phyloP scores from a whole-genome alignment of 1,284 basidiomycete genomes.

The Cryptococcus maquisensis region DNA sequence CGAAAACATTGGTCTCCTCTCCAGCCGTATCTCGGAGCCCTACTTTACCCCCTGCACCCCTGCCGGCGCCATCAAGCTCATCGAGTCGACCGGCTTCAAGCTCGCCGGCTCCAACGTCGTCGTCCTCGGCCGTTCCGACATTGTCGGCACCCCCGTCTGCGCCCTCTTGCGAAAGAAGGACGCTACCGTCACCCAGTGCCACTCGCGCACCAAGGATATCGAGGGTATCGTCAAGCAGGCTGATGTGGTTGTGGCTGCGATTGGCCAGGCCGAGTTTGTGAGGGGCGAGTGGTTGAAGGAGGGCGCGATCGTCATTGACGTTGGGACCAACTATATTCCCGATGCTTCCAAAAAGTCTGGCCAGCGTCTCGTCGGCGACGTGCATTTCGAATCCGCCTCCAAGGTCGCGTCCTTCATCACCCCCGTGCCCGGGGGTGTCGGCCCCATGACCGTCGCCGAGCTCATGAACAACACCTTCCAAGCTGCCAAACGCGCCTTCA shows the following conservation, averaged over 20 bases:
- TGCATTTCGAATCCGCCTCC: conserved; percentile 75
- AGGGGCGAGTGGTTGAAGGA: conserved; percentile 94
- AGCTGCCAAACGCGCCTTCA: conserved; percentile 77
- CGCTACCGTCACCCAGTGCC: conserved; percentile 97
- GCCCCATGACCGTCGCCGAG: conserved; percentile 98
- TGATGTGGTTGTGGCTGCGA: conserved; percentile 90
- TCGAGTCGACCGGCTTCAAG: conserved; percentile 75
- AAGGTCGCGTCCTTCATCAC: conserved; percentile 84
- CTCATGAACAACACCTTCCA: conserved; percentile 93
- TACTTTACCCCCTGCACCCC: conserved; percentile 96
- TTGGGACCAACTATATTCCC: conserved; percentile 95
- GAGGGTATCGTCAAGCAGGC: conserved; percentile 75
- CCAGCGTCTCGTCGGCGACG: conserved; percentile 93
- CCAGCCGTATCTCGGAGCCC: conserved; percentile 83
- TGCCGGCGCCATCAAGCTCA: conserved; percentile 81
- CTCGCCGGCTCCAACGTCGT: conserved; percentile 78
- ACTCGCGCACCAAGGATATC: conserved; percentile 81
- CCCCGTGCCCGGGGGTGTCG: conserved; percentile 96
- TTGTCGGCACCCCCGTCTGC: conserved; percentile 93
- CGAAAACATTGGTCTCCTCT: conserved; percentile 95
- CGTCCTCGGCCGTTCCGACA: conserved; percentile 94
- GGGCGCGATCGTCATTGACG: conserved; percentile 89
- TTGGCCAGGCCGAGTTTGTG: conserved; percentile 85
- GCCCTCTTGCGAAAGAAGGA: conserved; percentile 84
- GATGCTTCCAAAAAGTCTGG: conserved; percentile 91